Conservation (phyloP, 73 alveolate genomes). For the Paramecium caudatum region DNA sequence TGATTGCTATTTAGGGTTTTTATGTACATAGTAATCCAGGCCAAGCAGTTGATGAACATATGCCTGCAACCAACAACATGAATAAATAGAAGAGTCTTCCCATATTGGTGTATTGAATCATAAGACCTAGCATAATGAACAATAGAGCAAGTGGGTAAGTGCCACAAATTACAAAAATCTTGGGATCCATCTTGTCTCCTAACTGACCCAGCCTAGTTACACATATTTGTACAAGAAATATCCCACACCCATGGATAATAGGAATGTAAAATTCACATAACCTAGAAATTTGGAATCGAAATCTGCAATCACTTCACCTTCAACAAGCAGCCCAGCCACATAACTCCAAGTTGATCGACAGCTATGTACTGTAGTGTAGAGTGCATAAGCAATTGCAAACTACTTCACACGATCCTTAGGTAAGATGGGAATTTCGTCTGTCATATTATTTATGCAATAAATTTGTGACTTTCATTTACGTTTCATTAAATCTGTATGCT, state of each 20-base stretch:
- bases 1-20: not conserved
- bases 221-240: not conserved
- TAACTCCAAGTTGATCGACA: constrained; percentile 64
- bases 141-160: not conserved
- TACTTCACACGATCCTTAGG: not conserved
- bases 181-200: constrained; percentile 51
- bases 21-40: constrained; percentile 50
- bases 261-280: constrained; percentile 53
- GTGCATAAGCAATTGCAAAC: constrained; percentile 27
- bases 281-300: constrained; percentile 43
- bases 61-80: constrained; percentile 18
- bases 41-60: constrained; percentile 55
- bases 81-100: not conserved
- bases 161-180: constrained; percentile 8
- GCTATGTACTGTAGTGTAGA: constrained; percentile 42
- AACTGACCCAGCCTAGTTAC: constrained; percentile 39
- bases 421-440: not conserved
- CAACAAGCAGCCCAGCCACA: constrained; percentile 33
- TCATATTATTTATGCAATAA: constrained; percentile 58
- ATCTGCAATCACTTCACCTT: not conserved
- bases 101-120: constrained; percentile 15
- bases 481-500: constrained; percentile 24
- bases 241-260: constrained; percentile 23
- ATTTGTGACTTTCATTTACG: constrained; percentile 66
- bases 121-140: constrained; percentile 3